Percentiles rank a stretch among this genome's conserved stretches.
phyloP scores from a whole-genome alignment of 1,284 basidiomycete genomes.

The Wallemia mellicola region DNA sequence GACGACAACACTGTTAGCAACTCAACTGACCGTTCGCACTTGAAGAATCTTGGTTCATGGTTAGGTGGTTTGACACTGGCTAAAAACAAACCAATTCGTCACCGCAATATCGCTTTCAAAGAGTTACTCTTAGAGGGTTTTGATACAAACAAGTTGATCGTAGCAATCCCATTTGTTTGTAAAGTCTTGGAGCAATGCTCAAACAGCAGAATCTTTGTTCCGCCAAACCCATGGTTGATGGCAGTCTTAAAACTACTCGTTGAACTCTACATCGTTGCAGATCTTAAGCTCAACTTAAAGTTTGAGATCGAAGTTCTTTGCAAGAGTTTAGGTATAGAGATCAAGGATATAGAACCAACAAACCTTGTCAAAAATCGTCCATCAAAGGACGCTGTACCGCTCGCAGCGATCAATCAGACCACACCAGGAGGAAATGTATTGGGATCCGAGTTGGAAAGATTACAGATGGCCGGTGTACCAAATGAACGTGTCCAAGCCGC shows the following conservation, averaged over 20 bases:
- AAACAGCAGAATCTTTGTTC: slow-evolving; percentile 67
- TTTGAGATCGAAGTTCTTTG: slow-evolving; percentile 97
- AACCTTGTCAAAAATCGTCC: slow-evolving; percentile 37
- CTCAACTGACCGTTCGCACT: slow-evolving; percentile 48
- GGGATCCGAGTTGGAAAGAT: background rate
- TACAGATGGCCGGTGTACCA: slow-evolving; percentile 6
- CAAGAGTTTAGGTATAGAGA: slow-evolving; percentile 62
- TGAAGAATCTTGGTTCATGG: slow-evolving; percentile 93
- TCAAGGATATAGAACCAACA: slow-evolving; percentile 60
- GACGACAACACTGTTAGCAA: slow-evolving; percentile 66
- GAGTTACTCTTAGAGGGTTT: slow-evolving; percentile 85
- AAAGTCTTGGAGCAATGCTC: slow-evolving; percentile 77
- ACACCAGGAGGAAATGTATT: background rate
- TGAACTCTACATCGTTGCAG: slow-evolving; percentile 87
- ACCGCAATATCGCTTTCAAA: slow-evolving; percentile 84
- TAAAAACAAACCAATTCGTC: slow-evolving; percentile 65
- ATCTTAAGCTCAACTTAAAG: slow-evolving; percentile 86
- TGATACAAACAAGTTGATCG: slow-evolving; percentile 64
- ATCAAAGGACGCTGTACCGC: background rate
- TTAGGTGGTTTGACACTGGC: slow-evolving; percentile 78
- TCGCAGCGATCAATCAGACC: background rate
- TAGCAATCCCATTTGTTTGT: slow-evolving; percentile 95
- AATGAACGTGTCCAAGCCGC: slow-evolving; percentile 4
- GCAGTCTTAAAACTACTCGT: slow-evolving; percentile 69
- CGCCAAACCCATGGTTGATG: slow-evolving; percentile 96